Conservation (phyloP, 2,329 filamentous ascomycete genomes). For the Helotiales sp. region DNA sequence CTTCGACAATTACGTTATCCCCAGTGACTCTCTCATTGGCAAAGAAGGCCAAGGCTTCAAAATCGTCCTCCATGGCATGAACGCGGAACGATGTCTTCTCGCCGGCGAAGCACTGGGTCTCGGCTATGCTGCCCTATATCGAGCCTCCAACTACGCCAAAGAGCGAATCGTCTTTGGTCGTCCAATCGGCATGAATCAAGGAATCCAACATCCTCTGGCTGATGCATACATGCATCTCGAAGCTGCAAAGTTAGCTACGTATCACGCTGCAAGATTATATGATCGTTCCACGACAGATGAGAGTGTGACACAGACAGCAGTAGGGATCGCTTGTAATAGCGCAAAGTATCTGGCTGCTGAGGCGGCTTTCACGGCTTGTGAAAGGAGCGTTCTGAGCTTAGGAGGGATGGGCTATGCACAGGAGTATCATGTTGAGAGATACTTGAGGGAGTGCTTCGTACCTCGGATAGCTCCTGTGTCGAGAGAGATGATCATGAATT, state of each 20-base stretch:
- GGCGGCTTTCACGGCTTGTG: constrained; percentile 62
- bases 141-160: constrained; percentile 64
- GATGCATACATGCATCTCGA: constrained; percentile 66
- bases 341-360: constrained; percentile 72
- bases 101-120: constrained; percentile 79
- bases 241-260: constrained; percentile 63
- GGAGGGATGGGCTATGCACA: constrained; percentile 67
- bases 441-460: constrained; percentile 64
- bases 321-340: constrained; percentile 67
- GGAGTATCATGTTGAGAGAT: constrained; percentile 66
- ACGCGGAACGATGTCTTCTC: constrained; percentile 72
- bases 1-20: constrained; percentile 75
- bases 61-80: constrained; percentile 78
- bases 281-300: constrained; percentile 53
- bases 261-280: constrained; percentile 64
- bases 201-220: constrained; percentile 64
- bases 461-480: constrained; percentile 65
- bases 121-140: constrained; percentile 69
- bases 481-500: constrained; percentile 76
- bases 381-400: constrained; percentile 58
- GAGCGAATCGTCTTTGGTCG: constrained; percentile 66
- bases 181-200: constrained; percentile 66
- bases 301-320: constrained; percentile 51
- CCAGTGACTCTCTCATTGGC: constrained; percentile 65
- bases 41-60: constrained; percentile 76